Conservation (phyloP, 1,284 basidiomycete species). For the Amylostereum chailletii region DNA sequence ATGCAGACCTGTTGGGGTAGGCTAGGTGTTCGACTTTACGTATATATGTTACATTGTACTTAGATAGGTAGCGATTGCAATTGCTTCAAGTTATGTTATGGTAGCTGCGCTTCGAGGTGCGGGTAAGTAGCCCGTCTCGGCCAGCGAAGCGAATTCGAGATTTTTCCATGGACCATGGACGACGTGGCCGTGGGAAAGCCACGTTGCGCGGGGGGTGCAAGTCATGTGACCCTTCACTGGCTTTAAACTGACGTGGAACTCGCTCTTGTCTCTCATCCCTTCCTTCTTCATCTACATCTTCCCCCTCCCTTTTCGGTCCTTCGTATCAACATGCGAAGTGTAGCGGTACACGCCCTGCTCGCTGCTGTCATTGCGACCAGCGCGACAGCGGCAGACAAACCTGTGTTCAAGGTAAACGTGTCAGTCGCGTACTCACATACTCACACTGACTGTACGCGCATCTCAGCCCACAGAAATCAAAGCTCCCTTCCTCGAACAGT, state of each 20-base stretch:
- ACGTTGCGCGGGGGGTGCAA: slow-evolving; percentile 9
- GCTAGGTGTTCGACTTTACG: slow-evolving; percentile 6
- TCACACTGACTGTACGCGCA: slow-evolving; percentile 8
- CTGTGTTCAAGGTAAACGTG: slow-evolving; percentile 53
- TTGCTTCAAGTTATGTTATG: too few species aligned
- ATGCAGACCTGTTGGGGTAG: slow-evolving; percentile 79
- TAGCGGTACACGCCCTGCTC: slow-evolving; percentile 67
- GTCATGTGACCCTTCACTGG: slow-evolving; percentile 8
- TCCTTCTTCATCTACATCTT: slow-evolving; percentile 16
- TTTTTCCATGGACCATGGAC: slow-evolving; percentile 5
- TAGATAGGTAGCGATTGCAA: too few species aligned
- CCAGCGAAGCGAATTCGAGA: too few species aligned
- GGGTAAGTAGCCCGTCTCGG: too few species aligned
- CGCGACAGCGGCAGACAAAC: slow-evolving; percentile 47
- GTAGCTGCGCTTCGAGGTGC: too few species aligned
- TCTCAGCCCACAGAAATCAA: slow-evolving; percentile 71
- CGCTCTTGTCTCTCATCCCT: slow-evolving; percentile 14
- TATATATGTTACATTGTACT: slow-evolving; percentile 9
- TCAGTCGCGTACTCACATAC: slow-evolving; percentile 2
- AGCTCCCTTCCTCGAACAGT: slow-evolving; percentile 97
- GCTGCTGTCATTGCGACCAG: slow-evolving; percentile 50
- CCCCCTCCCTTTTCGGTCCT: slow-evolving; percentile 43
- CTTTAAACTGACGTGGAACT: slow-evolving; percentile 10
- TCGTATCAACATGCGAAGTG: slow-evolving; percentile 75
- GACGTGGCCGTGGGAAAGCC: background rate